Evolutionary conservation across 1,284 basidiomycete genomes (phyloP), one percentile per base, ranked within the genome.

Genomic region (Trametes versicolor): DNA sequence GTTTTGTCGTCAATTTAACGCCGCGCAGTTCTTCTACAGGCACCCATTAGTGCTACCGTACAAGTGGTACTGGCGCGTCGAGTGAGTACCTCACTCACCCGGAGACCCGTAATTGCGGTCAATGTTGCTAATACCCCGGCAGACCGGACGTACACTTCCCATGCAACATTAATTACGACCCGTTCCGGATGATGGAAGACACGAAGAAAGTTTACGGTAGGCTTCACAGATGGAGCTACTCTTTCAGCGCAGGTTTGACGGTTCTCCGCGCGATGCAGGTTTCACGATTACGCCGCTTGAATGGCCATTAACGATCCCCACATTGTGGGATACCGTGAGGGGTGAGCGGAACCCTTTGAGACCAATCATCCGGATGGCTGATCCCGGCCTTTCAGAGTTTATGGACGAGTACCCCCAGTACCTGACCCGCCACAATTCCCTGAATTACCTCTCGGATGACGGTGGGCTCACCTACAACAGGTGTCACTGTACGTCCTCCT

Each of bases 241-340:
- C n/a, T 6, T 27, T 10, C 5, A 3, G 4, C 9, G 10, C 9
- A 21, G 7, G 19, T 2, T 36, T 49, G 25, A 49, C 25, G 3
- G 12, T 7, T 49, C 19, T 2, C 13, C 13, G 25, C 13, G n/a
- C 10, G 17, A 13, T 36, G 67, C 74, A 80, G 85, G 84, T 19
- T 95, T 92, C 76, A 93, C 91, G 0, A 86, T 95, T 50, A 86
- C 91, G 0, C 81, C 94, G 74, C 91, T 89, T 76, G 94, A 95
- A 75, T 93, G 87, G 75, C 79, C 83, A 57, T 84, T 85, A 64
- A 95, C 93, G 0, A 91, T 95, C 51, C 85, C 87, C 5, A 91
- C 90, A 0, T 81, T 95, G 0, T 95, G 93, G 93, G 78, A 83
- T 4, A 80, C 84, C 21, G 88, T 89, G 23, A 85, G 84, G 73